phyloP scores from a whole-genome alignment of 345 rosid species.

The Brassica nigra region DNA sequence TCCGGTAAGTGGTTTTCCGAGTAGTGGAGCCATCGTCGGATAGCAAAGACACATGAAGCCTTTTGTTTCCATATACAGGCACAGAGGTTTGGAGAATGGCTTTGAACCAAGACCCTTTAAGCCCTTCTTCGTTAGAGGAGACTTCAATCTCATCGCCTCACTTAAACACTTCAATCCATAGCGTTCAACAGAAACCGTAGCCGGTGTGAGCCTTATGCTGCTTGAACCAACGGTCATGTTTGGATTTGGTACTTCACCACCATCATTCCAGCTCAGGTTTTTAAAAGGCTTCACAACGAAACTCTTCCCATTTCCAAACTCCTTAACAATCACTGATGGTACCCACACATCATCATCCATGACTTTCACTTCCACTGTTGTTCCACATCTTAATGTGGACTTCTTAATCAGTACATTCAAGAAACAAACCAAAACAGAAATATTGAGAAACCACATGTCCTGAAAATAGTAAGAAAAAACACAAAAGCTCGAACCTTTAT shows the following conservation, averaged over 20 bases:
- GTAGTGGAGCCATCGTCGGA: neutral
- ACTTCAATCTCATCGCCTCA: neutral
- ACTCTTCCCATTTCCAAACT: constrained; percentile 41
- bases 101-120: neutral
- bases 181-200: constrained; percentile 25
- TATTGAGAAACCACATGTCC: neutral
- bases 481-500: neutral
- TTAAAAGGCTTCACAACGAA: constrained; percentile 48
- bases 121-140: neutral
- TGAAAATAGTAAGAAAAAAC: neutral
- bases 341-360: constrained; percentile 52
- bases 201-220: constrained; percentile 53
- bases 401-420: constrained; percentile 38
- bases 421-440: constrained; percentile 29
- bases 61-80: neutral
- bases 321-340: constrained; percentile 58
- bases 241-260: constrained; percentile 2
- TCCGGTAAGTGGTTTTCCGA: neutral
- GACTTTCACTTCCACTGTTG: constrained; percentile 47
- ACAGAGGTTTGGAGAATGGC: neutral
- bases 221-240: constrained; percentile 39
- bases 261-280: constrained; percentile 34
- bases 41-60: neutral
- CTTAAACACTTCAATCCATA: neutral
- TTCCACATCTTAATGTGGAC: constrained; percentile 45